Base-by-base conservation (phyloP, 768 basidiomycete species). In the Panus rudis region DNA sequence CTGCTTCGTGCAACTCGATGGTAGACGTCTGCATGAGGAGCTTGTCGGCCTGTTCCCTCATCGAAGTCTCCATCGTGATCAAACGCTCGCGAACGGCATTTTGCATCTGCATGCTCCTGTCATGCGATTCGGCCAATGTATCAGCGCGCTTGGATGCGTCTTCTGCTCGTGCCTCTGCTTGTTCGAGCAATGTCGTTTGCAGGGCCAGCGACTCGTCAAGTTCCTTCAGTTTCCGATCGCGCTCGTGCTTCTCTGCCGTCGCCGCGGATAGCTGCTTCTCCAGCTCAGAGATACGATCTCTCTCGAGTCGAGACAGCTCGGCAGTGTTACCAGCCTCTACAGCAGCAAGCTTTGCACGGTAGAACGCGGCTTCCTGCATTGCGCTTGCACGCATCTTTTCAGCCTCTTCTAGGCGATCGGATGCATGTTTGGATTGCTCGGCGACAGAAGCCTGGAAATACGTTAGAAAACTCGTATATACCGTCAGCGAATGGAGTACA, bases 341-440 rank as follows among this genome's bases (percentile, higher is more conserved):
- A 0, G 94, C 92, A 3, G 81, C 75, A n/a, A 94, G 68, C 65
- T 98, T 97, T 37, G 93, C 89, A 39, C 93, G 89, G 60, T 92
- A 96, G 66, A 86, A 97, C 1, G 92, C 90, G 2, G 93, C 87
- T 63, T 99, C 96, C 62, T 98, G 90, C 6, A 87, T 65, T 1
- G 96, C 96, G 32, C 77, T 81, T 6, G 72, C 61, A 48, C 84
- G 83, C 49, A 80, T 64, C 39, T 85, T 78, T 50, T 93, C 90
- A 0, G 88, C 84, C 41, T 91, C 86, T 3, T 78, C 71, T 8
- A 96, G 62, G 30, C 80, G 81, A 32, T 88, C 82, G 3, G 92
- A 90, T 2, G 83, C 77, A 40, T 73, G 72, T 34, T 73, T 79
- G 1, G 88, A 85, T 61, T 94, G 90, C 41, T 79, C 81, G 12